A percentile compares a stretch with the other conserved stretches of the same genome.
phyloP scores from a whole-genome alignment of 805 yeast species.

The Metschnikowia baotianmanensis region DNA sequence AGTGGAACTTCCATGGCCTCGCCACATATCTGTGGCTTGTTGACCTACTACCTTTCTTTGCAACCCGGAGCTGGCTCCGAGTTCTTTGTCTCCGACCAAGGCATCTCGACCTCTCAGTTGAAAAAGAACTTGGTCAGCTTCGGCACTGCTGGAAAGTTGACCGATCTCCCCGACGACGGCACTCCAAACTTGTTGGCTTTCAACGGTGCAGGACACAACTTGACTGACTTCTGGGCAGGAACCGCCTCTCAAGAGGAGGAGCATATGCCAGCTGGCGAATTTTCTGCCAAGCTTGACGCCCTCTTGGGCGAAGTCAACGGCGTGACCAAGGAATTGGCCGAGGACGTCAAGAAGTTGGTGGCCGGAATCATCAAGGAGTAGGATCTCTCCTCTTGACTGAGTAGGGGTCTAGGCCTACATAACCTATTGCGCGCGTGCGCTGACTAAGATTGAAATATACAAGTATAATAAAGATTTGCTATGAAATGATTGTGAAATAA shows the following conservation, averaged over 20 bases:
- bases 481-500: too few relatives aligned
- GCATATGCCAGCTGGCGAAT: slow-evolving; percentile 15
- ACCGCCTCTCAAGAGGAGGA: slow-evolving; percentile 14
- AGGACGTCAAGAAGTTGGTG: slow-evolving; percentile 28
- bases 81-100: slow-evolving; percentile 51
- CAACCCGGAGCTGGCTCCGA: slow-evolving; percentile 73
- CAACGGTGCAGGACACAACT: slow-evolving; percentile 79
- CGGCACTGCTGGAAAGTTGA: slow-evolving; percentile 58
- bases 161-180: slow-evolving; percentile 62
- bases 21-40: slow-evolving; percentile 91
- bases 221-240: slow-evolving; percentile 59
- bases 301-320: slow-evolving; percentile 21
- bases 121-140: slow-evolving; percentile 72
- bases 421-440: too few relatives aligned
- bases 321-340: slow-evolving; percentile 20
- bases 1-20: slow-evolving; percentile 99
- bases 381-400: too few relatives aligned
- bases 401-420: too few relatives aligned
- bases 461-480: too few relatives aligned
- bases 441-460: too few relatives aligned
- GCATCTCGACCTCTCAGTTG: slow-evolving; percentile 68
- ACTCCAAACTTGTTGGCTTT: slow-evolving; percentile 76
- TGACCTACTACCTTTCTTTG: slow-evolving; percentile 83
- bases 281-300: slow-evolving; percentile 23
- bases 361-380: slow-evolving; percentile 21